These are phyloP conservation scores for Raphanus raphanistrum DNA, from an alignment of 345 rosid species.

Conservation along the genomic window DNA sequence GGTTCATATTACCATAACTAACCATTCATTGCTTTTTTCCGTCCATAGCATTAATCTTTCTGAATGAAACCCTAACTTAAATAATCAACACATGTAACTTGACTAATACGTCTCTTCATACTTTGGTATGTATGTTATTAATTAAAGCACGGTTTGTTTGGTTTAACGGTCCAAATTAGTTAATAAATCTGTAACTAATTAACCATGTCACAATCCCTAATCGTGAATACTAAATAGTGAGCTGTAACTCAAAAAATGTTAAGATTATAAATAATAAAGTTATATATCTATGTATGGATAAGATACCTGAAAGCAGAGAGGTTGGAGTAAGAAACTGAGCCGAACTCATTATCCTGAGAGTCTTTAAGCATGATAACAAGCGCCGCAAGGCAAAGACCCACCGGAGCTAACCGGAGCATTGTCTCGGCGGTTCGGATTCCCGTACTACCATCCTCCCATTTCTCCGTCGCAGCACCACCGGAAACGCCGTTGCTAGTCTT, in stretches of 20 bases:
- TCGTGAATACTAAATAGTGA: neutral
- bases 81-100: slow-evolving; percentile 1
- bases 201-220: neutral
- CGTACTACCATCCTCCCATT: slow-evolving; percentile 28
- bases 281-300: neutral
- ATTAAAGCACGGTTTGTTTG: neutral
- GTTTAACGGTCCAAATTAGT: neutral
- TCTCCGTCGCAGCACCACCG: slow-evolving; percentile 4
- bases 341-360: slow-evolving; percentile 34
- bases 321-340: slow-evolving; percentile 37
- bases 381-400: slow-evolving; percentile 42
- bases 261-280: neutral
- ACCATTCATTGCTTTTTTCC: neutral
- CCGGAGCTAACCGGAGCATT: slow-evolving; percentile 42
- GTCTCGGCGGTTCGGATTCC: slow-evolving; percentile 39
- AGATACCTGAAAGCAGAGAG: slow-evolving; percentile 30
- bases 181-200: neutral
- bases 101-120: neutral
- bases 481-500: slow-evolving; percentile 21
- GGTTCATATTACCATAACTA: neutral
- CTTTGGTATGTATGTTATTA: neutral
- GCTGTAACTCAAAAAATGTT: neutral
- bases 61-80: neutral
- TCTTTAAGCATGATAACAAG: slow-evolving; percentile 42
- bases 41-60: neutral